Evolutionary conservation across 352 stramenopile species (phyloP).

Genomic region (Blastocystis sp.): DNA sequence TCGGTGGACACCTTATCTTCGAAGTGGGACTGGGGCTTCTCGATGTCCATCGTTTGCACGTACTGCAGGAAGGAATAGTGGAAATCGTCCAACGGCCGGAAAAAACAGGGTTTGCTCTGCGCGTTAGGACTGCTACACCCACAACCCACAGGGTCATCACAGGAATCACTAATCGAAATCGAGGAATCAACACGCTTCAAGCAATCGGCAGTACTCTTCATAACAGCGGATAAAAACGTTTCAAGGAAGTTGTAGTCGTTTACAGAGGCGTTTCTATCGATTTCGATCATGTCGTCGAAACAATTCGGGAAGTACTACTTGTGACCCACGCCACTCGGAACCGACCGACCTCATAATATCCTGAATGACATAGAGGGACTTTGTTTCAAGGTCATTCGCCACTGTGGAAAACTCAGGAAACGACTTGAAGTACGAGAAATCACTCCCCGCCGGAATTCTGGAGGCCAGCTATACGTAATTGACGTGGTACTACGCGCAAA

Average conservation of each 20-base stretch:
- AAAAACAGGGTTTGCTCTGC: conserved; percentile 8
- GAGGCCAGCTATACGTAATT: neutral
- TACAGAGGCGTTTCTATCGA: neutral
- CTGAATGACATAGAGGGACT: conserved; percentile 11
- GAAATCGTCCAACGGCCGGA: neutral
- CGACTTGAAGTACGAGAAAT: conserved; percentile 37
- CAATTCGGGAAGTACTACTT: conserved; percentile 49
- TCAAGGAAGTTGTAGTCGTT: conserved; percentile 26
- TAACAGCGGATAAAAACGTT: conserved; percentile 39
- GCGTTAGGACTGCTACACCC: neutral
- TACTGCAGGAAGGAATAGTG: conserved; percentile 29
- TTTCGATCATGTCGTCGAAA: conserved; percentile 45
- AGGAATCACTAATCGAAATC: neutral
- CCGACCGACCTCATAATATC: conserved; percentile 27
- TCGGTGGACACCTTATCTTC: neutral
- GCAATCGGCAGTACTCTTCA: conserved; percentile 2
- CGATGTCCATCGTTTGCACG: conserved; percentile 24
- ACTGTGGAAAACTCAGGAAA: conserved; percentile 67
- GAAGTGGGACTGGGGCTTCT: conserved; percentile 59
- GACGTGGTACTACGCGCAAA: neutral
- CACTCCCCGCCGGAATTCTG: conserved; percentile 4
- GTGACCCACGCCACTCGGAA: neutral
- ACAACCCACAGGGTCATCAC: neutral
- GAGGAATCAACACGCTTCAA: neutral
- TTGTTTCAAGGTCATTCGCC: conserved; percentile 4